Base-by-base conservation (phyloP, 2,329 filamentous ascomycete genomes). In the Ophiostoma angusticollis region DNA sequence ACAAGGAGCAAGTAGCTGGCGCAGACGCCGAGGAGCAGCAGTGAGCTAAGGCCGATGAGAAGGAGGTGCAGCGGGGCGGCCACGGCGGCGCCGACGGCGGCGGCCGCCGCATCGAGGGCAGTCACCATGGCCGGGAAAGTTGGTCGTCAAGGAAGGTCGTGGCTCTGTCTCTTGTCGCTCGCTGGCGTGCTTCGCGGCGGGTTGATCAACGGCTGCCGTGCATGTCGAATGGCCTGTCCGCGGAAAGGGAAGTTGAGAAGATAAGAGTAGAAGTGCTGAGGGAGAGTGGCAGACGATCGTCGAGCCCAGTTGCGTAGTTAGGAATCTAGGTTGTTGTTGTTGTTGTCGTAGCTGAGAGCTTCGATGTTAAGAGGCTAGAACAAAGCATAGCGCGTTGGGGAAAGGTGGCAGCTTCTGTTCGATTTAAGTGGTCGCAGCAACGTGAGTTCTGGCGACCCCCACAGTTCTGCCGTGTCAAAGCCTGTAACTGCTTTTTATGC, bases 1-100 rank as follows among this genome's bases (percentile, higher is more conserved):
- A 76, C 77, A 35, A 95, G 72, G 44, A 78, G 61, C 37, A 74
- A 53, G 54, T 82, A 87, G 52, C 78, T 31, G 13, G 28, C 29
- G n/a, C 24, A 24, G 13, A 35, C 24, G 37, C 47, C 39, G 29
- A 35, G 25, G 2, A 32, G 12, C 8, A 44, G 25, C 6, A 48
- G 31, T 2, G 17, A 29, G 1, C 21, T 21, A 11, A 45, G n/a
- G 27, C 34, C 32, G n/a, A 47, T 38, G 6, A 51, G 39, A 5
- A 49, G 39, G 16, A 45, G 8, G 9, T 35, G 39, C 12, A 42
- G 5, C 27, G 49, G 45, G 9, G 37, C 37, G 11, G 43, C 31
- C 5, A 12, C 19, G 16, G 45, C 9, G 7, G 29, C 17, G 29
- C 35, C 37, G 21, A 44, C 23, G 3, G 42, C n/a, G 14, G 31